Conservation (phyloP, 208 protist genomes). For the Crithidia sp. region DNA sequence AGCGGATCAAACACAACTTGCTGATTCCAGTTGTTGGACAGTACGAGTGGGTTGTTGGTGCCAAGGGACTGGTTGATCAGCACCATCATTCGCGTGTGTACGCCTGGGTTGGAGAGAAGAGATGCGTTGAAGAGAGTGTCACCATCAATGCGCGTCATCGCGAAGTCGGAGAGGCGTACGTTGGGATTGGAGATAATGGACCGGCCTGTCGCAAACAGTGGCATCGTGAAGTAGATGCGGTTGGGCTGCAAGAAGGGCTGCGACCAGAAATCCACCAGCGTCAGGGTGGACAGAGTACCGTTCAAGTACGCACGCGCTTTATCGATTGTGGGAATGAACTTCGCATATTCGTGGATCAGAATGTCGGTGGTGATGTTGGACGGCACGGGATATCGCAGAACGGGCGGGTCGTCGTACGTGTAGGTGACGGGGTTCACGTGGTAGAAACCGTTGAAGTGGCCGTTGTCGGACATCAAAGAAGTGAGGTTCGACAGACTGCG, state of each 20-base stretch:
- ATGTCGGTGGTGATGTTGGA: background rate
- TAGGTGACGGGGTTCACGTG: slow-evolving; percentile 2
- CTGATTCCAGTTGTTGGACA: slow-evolving; percentile 36
- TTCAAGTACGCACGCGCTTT: background rate
- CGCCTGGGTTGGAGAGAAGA: background rate
- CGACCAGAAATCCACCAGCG: background rate
- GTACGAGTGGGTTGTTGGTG: background rate
- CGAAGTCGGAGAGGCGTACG: background rate
- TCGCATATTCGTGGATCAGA: background rate
- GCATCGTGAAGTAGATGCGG: background rate
- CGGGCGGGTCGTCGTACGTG: slow-evolving; percentile 1
- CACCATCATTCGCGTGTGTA: background rate
- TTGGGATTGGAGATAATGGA: background rate
- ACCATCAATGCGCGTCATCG: slow-evolving; percentile 1
- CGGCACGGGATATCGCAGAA: background rate
- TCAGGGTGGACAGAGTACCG: background rate
- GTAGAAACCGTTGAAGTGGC: background rate
- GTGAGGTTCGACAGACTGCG: background rate
- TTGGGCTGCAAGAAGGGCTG: background rate
- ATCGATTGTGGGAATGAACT: background rate
- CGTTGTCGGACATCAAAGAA: slow-evolving; percentile 3
- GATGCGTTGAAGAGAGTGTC: background rate
- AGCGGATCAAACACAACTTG: background rate
- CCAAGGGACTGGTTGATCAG: slow-evolving; percentile 8
- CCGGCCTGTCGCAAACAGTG: background rate